Conservation (phyloP, 2,329 filamentous ascomycete species). For the Colletotrichum navitas region DNA sequence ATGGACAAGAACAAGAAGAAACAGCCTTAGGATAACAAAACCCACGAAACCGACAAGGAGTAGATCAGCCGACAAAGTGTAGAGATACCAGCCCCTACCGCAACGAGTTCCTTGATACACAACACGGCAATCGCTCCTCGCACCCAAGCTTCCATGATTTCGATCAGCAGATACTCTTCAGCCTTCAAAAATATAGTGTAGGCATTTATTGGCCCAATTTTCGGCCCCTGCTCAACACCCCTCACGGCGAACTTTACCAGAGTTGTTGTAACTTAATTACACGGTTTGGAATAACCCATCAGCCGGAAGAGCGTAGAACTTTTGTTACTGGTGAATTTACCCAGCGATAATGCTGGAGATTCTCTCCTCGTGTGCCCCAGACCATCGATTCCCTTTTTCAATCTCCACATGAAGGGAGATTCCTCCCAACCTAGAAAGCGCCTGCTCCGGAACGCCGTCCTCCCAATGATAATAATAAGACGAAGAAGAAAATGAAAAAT, state of each 20-base stretch:
- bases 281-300: neutral
- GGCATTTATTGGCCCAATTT: neutral
- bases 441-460: neutral
- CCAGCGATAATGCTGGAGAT: neutral
- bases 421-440: neutral
- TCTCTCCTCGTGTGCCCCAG: neutral
- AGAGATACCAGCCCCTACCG: slow-evolving; percentile 5
- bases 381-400: neutral
- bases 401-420: neutral
- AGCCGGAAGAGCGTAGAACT: neutral
- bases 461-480: neutral
- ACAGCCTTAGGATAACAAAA: neutral
- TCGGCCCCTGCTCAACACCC: neutral
- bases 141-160: too few species aligned
- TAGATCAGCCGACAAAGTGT: neutral
- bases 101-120: neutral
- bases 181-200: neutral
- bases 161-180: neutral
- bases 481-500: neutral
- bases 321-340: too few species aligned
- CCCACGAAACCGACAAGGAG: neutral
- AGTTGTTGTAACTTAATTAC: neutral
- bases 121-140: too few species aligned
- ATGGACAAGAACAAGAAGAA: neutral
- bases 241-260: neutral